Conservation (phyloP, 352 stramenopile species). For the Globisporangium megalacanthum region DNA sequence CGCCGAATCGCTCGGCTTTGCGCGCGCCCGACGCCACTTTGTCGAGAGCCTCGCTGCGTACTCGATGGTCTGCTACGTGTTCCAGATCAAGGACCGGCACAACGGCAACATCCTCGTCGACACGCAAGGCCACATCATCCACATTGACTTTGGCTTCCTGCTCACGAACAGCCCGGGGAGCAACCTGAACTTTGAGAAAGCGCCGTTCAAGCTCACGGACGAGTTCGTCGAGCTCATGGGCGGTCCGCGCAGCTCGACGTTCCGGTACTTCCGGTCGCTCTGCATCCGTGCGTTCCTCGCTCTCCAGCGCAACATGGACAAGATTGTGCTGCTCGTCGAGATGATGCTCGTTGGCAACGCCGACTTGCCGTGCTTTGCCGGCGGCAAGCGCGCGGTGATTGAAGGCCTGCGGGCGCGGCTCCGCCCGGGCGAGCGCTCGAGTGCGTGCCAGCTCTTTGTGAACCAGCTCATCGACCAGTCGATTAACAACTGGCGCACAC, state of each 20-base stretch:
- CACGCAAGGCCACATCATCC: conserved; percentile 94
- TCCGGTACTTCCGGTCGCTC: conserved; percentile 94
- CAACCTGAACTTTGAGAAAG: conserved; percentile 95
- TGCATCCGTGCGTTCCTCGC: conserved; percentile 95
- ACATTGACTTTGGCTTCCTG: conserved; percentile 99
- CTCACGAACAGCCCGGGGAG: conserved; percentile 93
- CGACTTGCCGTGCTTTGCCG: conserved; percentile 82
- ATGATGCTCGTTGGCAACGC: conserved; percentile 92
- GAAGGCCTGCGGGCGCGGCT: conserved; percentile 72
- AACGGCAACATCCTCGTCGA: conserved; percentile 98
- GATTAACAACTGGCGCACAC: conserved; percentile 87
- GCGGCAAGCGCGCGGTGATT: conserved; percentile 70
- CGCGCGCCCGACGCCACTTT: conserved; percentile 85
- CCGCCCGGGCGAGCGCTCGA: conserved; percentile 75
- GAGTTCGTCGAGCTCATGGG: conserved; percentile 96
- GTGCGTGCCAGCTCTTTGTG: conserved; percentile 74
- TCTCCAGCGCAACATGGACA: conserved; percentile 90
- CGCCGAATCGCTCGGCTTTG: conserved; percentile 64
- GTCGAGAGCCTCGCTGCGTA: conserved; percentile 94
- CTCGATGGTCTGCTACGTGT: conserved; percentile 97
- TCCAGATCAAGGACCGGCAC: conserved; percentile 94
- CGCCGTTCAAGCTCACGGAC: conserved; percentile 96
- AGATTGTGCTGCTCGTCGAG: conserved; percentile 95
- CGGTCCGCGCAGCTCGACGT: conserved; percentile 87
- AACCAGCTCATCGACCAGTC: conserved; percentile 85